phyloP scores from a whole-genome alignment of 2,329 filamentous ascomycete species.

The Apiospora kogelbergensis region DNA sequence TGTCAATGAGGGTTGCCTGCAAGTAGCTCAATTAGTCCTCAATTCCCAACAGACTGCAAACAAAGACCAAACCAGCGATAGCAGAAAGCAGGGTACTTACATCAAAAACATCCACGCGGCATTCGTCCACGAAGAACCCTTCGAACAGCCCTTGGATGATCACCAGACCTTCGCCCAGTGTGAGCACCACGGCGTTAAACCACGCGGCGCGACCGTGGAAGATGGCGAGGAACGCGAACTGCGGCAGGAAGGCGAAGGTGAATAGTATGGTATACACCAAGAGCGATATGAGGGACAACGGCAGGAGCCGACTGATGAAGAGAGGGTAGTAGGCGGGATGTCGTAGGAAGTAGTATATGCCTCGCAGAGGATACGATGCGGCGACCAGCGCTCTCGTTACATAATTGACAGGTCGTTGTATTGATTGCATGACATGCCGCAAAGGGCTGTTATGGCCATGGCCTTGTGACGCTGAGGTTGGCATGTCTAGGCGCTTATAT shows the following conservation, averaged over 20 bases:
- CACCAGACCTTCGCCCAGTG: slow-evolving; percentile 78
- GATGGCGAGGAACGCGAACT: slow-evolving; percentile 83
- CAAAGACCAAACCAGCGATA: background rate
- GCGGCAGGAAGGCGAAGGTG: slow-evolving; percentile 82
- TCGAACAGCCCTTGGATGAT: slow-evolving; percentile 72
- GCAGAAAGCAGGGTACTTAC: slow-evolving; percentile 46
- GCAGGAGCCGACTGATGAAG: slow-evolving; percentile 74
- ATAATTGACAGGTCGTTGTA: slow-evolving; percentile 42
- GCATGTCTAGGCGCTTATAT: background rate
- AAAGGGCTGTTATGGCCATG: background rate
- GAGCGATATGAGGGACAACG: slow-evolving; percentile 76
- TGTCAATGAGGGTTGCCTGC: slow-evolving; percentile 72
- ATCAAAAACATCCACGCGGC: slow-evolving; percentile 80
- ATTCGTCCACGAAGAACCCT: slow-evolving; percentile 79
- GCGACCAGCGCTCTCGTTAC: slow-evolving; percentile 44
- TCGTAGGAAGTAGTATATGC: slow-evolving; percentile 77
- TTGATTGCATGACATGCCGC: slow-evolving; percentile 8
- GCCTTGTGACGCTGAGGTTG: background rate
- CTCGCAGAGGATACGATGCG: slow-evolving; percentile 61
- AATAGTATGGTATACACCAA: slow-evolving; percentile 87
- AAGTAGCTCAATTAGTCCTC: slow-evolving; percentile 17
- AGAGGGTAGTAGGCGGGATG: slow-evolving; percentile 83
- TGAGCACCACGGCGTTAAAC: slow-evolving; percentile 83
- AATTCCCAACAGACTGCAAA: slow-evolving; percentile 8
- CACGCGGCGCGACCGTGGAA: slow-evolving; percentile 89